Conservation (phyloP, 345 rosid genomes). For the Moricandia moricandioides region DNA sequence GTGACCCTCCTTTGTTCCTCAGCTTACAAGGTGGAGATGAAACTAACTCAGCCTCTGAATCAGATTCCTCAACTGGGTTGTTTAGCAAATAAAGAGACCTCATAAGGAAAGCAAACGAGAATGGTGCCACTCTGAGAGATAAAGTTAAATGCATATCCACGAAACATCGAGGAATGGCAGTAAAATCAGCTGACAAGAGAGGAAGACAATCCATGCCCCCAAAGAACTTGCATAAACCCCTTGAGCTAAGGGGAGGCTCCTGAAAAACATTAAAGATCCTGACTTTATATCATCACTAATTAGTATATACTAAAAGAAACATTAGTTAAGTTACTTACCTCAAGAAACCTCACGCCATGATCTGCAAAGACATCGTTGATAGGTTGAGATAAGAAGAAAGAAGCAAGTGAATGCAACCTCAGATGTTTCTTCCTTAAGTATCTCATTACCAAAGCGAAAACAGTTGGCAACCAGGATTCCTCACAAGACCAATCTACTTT, state of each 20-base stretch:
- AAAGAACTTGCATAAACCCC: slow-evolving; percentile 67
- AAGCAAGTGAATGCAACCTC: slow-evolving; percentile 49
- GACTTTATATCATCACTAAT: background rate
- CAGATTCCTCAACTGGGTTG: slow-evolving; percentile 25
- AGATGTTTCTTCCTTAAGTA: slow-evolving; percentile 43
- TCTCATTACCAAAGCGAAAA: slow-evolving; percentile 53
- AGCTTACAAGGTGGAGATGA: slow-evolving; percentile 24
- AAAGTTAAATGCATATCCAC: slow-evolving; percentile 47
- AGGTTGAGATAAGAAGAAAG: slow-evolving; percentile 59
- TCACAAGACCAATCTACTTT: slow-evolving; percentile 37
- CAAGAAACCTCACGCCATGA: slow-evolving; percentile 51
- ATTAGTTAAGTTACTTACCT: slow-evolving; percentile 40
- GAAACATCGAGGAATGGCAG: slow-evolving; percentile 71
- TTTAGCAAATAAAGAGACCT: slow-evolving; percentile 31
- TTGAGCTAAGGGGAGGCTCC: slow-evolving; percentile 45
- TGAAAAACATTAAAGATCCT: slow-evolving; percentile 35
- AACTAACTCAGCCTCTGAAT: slow-evolving; percentile 20
- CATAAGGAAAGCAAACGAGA: slow-evolving; percentile 45
- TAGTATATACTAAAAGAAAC: background rate
- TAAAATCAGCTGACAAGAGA: slow-evolving; percentile 60
- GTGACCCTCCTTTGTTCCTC: slow-evolving; percentile 38
- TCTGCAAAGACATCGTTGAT: slow-evolving; percentile 46
- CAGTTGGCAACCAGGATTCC: slow-evolving; percentile 38
- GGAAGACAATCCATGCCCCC: slow-evolving; percentile 44
- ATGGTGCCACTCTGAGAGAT: slow-evolving; percentile 29